phyloP scores from a whole-genome alignment of 2,329 filamentous ascomycete genomes.

The Emmonsiellopsis sp. region DNA sequence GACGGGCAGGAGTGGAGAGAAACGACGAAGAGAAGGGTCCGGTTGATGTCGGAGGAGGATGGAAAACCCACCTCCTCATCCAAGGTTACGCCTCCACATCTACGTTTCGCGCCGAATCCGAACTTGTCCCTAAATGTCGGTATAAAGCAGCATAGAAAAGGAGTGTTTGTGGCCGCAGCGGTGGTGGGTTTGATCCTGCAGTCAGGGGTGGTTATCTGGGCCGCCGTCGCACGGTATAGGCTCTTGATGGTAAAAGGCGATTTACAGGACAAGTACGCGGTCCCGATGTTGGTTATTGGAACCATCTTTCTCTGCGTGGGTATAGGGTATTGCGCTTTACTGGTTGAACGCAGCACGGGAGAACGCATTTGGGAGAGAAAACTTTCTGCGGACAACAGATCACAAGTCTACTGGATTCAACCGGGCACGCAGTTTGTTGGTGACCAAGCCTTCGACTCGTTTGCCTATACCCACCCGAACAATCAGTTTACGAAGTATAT shows the following conservation, averaged over 20 bases:
- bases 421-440: constrained; percentile 14
- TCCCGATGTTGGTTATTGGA: constrained; percentile 8
- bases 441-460: constrained; percentile 16
- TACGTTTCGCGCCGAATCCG: constrained; percentile 10
- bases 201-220: constrained; percentile 4
- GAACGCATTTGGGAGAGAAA: constrained; percentile 6
- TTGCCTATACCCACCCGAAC: constrained; percentile 4
- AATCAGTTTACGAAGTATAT: background rate
- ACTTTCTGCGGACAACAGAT: background rate
- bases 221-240: background rate
- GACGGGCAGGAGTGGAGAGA: background rate
- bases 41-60: background rate
- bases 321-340: constrained; percentile 5
- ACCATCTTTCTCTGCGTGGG: constrained; percentile 8
- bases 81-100: background rate
- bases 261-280: background rate
- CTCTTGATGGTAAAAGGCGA: no score
- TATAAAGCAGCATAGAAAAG: constrained; percentile 6
- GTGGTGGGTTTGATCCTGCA: constrained; percentile 11
- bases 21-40: background rate
- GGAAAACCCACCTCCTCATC: background rate
- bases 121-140: constrained; percentile 17
- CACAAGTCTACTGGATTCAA: constrained; percentile 13
- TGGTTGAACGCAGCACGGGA: constrained; percentile 11
- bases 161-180: constrained; percentile 10